Conservation (phyloP, 1,139 yeast species). For the Kodamaea plutei region DNA sequence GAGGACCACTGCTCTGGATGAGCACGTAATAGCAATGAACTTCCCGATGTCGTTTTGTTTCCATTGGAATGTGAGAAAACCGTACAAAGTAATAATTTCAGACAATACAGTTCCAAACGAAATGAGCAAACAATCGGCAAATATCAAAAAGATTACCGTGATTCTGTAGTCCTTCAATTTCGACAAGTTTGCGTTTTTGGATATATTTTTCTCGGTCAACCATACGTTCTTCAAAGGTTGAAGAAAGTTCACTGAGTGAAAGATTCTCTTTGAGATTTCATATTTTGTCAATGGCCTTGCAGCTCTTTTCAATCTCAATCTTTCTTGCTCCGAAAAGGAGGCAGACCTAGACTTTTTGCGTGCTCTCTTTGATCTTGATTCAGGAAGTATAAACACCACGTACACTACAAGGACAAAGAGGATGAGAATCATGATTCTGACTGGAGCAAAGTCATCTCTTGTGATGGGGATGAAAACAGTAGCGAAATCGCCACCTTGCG, state of each 20-base stretch:
- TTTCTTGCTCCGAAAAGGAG: slow-evolving; percentile 14
- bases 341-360: slow-evolving; percentile 43
- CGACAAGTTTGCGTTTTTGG: slow-evolving; percentile 7
- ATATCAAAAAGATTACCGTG: slow-evolving; percentile 43
- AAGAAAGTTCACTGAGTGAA: slow-evolving; percentile 21
- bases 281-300: background rate
- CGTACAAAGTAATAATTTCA: slow-evolving; percentile 51
- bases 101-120: slow-evolving; percentile 32
- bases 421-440: slow-evolving; percentile 24
- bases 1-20: slow-evolving; percentile 35
- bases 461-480: slow-evolving; percentile 6
- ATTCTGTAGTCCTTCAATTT: slow-evolving; percentile 18
- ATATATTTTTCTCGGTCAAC: slow-evolving; percentile 36
- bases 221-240: slow-evolving; percentile 44
- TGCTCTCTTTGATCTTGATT: slow-evolving; percentile 38
- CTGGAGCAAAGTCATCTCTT: slow-evolving; percentile 24
- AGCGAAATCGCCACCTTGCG: background rate
- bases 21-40: slow-evolving; percentile 52
- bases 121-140: slow-evolving; percentile 43
- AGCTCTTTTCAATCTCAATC: background rate
- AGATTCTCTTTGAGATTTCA: background rate
- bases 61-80: slow-evolving; percentile 60
- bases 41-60: slow-evolving; percentile 55
- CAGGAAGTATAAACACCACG: slow-evolving; percentile 46
- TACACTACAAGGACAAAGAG: slow-evolving; percentile 24